These are phyloP conservation scores for Yamadazyma dendronema DNA, from an alignment of 1,139 yeast species.

Conservation along the genomic window DNA sequence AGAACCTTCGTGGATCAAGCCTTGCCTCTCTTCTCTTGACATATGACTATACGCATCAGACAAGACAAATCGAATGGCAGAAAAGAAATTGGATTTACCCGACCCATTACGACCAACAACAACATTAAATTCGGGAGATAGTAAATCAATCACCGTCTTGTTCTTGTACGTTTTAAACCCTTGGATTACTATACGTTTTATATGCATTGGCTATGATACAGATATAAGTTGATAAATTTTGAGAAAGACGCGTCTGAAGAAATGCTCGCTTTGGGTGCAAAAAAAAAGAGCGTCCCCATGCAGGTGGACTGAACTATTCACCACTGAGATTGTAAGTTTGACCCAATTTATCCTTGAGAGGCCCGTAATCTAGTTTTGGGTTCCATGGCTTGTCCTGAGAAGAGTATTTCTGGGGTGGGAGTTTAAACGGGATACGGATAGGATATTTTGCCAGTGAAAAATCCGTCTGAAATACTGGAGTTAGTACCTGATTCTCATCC, in stretches of 20 bases:
- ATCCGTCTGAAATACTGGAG: conserved; percentile 44
- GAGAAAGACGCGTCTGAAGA: conserved; percentile 7
- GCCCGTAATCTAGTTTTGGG: conserved; percentile 10
- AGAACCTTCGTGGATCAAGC: conserved; percentile 85
- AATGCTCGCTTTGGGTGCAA: conserved; percentile 1
- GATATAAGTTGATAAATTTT: background rate
- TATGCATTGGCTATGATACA: conserved; percentile 32
- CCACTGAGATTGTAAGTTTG: conserved; percentile 5
- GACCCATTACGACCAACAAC: conserved; percentile 96
- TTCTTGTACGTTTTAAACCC: conserved; percentile 95
- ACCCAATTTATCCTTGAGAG: conserved; percentile 11
- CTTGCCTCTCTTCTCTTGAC: conserved; percentile 87
- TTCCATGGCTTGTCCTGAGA: conserved; percentile 53
- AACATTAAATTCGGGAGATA: conserved; percentile 83
- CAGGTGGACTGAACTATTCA: background rate
- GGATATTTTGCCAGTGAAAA: conserved; percentile 22
- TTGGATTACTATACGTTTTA: conserved; percentile 63
- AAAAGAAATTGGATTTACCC: conserved; percentile 94
- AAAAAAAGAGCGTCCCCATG: background rate
- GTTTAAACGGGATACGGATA: conserved; percentile 51
- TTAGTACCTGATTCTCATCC: conserved; percentile 17
- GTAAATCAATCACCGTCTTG: conserved; percentile 70
- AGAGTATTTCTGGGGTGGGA: conserved; percentile 47
- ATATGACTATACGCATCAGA: conserved; percentile 88
- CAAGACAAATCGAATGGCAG: conserved; percentile 89